phyloP scores from a whole-genome alignment of 2,329 filamentous ascomycete species.

The Aspergillus puulaauensis region DNA sequence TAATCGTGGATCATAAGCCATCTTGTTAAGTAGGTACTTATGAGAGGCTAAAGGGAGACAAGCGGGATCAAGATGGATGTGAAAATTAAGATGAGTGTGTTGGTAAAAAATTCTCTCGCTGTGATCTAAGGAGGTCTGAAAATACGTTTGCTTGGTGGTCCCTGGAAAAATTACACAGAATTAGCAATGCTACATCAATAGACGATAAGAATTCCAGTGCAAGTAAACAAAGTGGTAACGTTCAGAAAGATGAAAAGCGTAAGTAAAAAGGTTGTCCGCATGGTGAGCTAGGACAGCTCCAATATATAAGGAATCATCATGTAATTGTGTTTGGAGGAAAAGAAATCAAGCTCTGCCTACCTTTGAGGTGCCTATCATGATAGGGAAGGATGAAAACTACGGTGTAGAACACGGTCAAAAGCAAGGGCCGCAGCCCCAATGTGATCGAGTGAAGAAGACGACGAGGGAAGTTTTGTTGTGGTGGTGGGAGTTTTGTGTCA shows the following conservation, averaged over 20 bases:
- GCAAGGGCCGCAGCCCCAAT: conserved; percentile 33
- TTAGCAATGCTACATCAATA: conserved; percentile 22
- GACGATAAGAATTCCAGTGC: background rate
- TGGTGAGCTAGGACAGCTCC: conserved; percentile 70
- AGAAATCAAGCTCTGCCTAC: conserved; percentile 22
- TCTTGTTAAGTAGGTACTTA: conserved; percentile 25
- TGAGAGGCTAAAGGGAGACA: conserved; percentile 11
- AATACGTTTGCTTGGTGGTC: conserved; percentile 34
- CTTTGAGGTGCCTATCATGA: conserved; percentile 31
- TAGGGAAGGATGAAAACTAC: conserved; percentile 16
- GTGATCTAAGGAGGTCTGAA: conserved; percentile 35
- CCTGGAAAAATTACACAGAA: conserved; percentile 28
- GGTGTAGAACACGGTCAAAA: background rate
- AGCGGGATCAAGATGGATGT: conserved; percentile 14
- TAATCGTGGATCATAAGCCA: conserved; percentile 54
- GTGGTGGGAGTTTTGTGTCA: conserved; percentile 17
- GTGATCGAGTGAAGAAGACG: conserved; percentile 21
- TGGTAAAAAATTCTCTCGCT: conserved; percentile 4
- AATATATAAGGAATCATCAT: conserved; percentile 66
- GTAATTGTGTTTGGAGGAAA: conserved; percentile 10
- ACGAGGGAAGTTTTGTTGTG: conserved; percentile 12
- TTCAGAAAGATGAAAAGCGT: conserved; percentile 47
- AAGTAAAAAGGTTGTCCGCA: conserved; percentile 63
- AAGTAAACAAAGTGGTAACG: conserved; percentile 9
- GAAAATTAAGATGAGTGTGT: background rate